These are phyloP conservation scores for Brettanomyces bruxellensis DNA, from an alignment of 805 yeast genomes.

Conservation along the genomic window DNA sequence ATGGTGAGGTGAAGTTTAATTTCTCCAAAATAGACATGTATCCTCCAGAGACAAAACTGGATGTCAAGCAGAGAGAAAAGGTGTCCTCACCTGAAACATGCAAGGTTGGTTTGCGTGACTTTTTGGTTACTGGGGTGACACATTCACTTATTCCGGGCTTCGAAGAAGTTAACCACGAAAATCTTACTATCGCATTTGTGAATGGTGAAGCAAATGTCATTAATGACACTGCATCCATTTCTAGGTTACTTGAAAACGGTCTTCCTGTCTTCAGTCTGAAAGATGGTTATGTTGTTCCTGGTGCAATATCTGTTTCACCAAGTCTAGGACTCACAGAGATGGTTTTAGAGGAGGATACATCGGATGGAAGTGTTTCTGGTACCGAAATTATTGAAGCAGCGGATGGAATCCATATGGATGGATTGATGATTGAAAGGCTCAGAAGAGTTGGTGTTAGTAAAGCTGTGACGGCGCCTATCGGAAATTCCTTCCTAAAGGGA, in stretches of 20 bases:
- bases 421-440: background rate
- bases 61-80: background rate
- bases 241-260: background rate
- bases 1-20: background rate
- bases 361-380: background rate
- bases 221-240: background rate
- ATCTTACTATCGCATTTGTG: background rate
- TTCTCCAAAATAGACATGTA: background rate
- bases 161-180: background rate
- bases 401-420: conserved; percentile 1
- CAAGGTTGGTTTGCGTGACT: background rate
- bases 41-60: too few relatives aligned
- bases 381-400: background rate
- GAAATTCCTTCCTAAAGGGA: background rate
- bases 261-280: background rate
- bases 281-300: conserved; percentile 1
- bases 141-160: background rate
- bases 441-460: background rate
- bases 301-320: background rate
- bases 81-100: background rate
- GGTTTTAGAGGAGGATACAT: background rate
- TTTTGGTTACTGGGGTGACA: background rate
- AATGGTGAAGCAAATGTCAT: background rate
- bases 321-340: conserved; percentile 2
- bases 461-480: conserved; percentile 1